phyloP scores from a whole-genome alignment of 345 rosid species.

The Pugionium dolabratum region DNA sequence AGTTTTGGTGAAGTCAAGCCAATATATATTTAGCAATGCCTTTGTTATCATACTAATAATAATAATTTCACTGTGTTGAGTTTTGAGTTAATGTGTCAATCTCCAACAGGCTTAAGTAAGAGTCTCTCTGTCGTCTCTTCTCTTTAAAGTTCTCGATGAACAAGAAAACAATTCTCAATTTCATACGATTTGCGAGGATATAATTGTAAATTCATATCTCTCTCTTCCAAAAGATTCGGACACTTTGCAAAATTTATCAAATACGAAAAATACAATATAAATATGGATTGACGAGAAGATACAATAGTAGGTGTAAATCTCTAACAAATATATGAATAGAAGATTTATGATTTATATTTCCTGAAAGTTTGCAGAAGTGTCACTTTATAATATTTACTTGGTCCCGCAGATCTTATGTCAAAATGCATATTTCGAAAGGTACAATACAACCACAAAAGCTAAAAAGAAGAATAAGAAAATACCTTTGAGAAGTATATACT shows the following conservation, averaged over 20 bases:
- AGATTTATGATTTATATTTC: constrained; percentile 30
- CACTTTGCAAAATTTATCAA: too few relatives aligned
- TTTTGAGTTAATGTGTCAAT: neutral
- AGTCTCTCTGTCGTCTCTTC: neutral
- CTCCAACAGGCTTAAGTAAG: neutral
- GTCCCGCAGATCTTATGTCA: constrained; percentile 51
- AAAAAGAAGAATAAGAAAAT: constrained; percentile 21
- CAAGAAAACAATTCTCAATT: neutral
- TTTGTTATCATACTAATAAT: constrained; percentile 9
- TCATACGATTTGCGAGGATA: neutral
- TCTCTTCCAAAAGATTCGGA: neutral
- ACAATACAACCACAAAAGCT: constrained; percentile 36
- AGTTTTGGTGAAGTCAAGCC: constrained; percentile 31
- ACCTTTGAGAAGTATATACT: constrained; percentile 16
- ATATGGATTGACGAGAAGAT: neutral
- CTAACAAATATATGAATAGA: constrained; percentile 27
- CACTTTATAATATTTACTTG: constrained; percentile 31
- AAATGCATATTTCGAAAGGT: constrained; percentile 37
- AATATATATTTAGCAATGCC: constrained; percentile 34
- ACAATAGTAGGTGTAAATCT: constrained; percentile 14
- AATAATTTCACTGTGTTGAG: constrained; percentile 24
- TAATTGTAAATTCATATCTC: neutral
- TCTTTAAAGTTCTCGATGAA: neutral
- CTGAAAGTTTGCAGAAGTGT: constrained; percentile 48
- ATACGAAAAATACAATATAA: too few relatives aligned